phyloP scores from a whole-genome alignment of 192 early-diverging fungal genomes.

The Coemansia guatemalensis region DNA sequence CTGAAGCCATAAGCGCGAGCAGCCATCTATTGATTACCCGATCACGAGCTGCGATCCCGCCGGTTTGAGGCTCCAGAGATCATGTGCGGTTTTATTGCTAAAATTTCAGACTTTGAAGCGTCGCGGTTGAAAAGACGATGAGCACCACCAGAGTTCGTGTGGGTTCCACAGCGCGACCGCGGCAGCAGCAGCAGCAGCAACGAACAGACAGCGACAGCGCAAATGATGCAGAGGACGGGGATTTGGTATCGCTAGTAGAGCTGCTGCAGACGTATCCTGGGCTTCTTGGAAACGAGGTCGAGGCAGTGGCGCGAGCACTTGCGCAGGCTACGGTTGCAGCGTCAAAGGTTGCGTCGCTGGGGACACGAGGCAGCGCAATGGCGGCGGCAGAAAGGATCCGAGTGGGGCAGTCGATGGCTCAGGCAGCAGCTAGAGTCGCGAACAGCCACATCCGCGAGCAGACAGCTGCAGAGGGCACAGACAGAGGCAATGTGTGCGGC shows the following conservation, averaged over 20 bases:
- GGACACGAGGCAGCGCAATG: conserved; percentile 4
- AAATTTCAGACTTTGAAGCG: neutral
- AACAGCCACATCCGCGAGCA: neutral
- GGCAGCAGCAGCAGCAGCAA: neutral
- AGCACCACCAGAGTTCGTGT: neutral
- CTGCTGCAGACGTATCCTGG: conserved; percentile 45
- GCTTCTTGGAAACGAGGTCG: conserved; percentile 34
- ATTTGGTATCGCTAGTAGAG: conserved; percentile 23
- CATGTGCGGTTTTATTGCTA: neutral
- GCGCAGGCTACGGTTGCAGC: conserved; percentile 42
- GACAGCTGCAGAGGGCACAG: neutral
- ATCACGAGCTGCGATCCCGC: neutral
- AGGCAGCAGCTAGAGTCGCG: conserved; percentile 2
- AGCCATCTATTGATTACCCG: neutral
- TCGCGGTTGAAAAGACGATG: neutral
- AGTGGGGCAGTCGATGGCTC: conserved; percentile 15
- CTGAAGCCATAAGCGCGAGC: neutral
- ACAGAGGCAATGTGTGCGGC: neutral
- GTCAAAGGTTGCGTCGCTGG: conserved; percentile 11
- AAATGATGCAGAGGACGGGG: neutral
- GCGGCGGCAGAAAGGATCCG: conserved; percentile 35
- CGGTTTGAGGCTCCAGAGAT: neutral
- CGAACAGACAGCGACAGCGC: neutral
- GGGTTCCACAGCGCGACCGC: neutral
- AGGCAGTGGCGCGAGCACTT: conserved; percentile 41